Percentiles rank a stretch among this genome's conserved stretches.
Conservation (phyloP, 2,329 filamentous ascomycete genomes). For the Pseudogymnoascus sp. region DNA sequence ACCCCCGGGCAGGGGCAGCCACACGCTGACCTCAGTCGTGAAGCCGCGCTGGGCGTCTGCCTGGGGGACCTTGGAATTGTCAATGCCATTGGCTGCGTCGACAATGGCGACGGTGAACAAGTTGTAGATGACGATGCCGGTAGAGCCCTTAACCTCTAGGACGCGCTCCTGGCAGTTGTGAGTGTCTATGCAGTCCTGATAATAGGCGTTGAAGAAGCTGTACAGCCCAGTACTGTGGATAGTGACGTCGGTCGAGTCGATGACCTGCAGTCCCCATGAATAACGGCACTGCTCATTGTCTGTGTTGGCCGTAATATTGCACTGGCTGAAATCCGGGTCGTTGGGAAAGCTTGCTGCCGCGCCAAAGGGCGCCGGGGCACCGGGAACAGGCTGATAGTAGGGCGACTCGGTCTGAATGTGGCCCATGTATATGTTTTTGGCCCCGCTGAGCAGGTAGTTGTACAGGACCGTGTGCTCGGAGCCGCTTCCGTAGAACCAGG, state of each 20-base stretch:
- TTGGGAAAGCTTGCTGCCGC: constrained; percentile 27
- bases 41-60: constrained; percentile 16
- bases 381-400: constrained; percentile 38
- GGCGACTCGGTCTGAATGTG: constrained; percentile 35
- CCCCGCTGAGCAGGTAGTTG: constrained; percentile 53
- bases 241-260: constrained; percentile 37
- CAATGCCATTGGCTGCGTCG: constrained; percentile 16
- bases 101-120: constrained; percentile 16
- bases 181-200: constrained; percentile 36
- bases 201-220: constrained; percentile 49
- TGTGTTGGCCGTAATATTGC: constrained; percentile 27
- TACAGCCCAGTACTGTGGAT: constrained; percentile 46
- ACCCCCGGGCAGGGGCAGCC: constrained; percentile 17
- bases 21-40: too few species aligned
- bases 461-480: constrained; percentile 57
- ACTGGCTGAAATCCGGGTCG: constrained; percentile 42
- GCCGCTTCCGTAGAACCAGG: constrained; percentile 69
- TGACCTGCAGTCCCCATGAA: constrained; percentile 57
- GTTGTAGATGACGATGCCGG: constrained; percentile 17
- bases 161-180: constrained; percentile 39
- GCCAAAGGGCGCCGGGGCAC: constrained; percentile 33
- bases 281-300: constrained; percentile 34
- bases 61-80: constrained; percentile 16
- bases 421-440: constrained; percentile 39
- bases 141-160: constrained; percentile 16